A percentile compares a stretch with the other conserved stretches of the same genome.
These are phyloP conservation scores for Fusarium agapanthi DNA, from an alignment of 2,329 filamentous ascomycete genomes.

Conservation along the genomic window DNA sequence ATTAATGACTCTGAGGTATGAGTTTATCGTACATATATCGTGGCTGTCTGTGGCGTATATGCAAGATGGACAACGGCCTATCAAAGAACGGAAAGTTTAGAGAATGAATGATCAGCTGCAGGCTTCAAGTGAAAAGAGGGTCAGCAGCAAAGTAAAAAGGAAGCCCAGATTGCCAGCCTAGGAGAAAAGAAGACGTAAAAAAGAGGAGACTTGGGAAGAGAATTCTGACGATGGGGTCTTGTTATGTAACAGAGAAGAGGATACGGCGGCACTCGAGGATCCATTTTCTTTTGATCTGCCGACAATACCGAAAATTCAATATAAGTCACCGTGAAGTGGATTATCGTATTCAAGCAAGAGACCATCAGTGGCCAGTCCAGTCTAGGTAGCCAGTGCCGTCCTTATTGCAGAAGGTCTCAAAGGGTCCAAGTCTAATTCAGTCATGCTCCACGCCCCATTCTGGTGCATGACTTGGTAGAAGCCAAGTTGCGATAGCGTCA, in stretches of 20 bases:
- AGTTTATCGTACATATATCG: not conserved
- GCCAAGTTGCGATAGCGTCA: conserved; percentile 9
- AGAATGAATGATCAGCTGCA: conserved; percentile 15
- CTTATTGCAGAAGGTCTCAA: conserved; percentile 6
- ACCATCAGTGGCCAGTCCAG: not conserved
- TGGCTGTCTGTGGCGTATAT: conserved; percentile 21
- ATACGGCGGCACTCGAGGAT: conserved; percentile 6
- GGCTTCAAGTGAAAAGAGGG: conserved; percentile 12
- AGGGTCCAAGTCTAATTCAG: conserved; percentile 7
- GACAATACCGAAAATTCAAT: not conserved
- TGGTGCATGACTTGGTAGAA: conserved; percentile 25
- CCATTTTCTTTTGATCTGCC: conserved; percentile 18
- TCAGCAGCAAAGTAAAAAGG: not conserved
- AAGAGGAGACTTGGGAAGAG: conserved; percentile 22
- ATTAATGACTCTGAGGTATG: not conserved
- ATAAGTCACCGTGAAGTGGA: not conserved
- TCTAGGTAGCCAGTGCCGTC: not conserved
- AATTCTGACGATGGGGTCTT: conserved; percentile 24
- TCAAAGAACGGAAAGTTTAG: conserved; percentile 4
- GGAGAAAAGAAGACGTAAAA: conserved; percentile 25
- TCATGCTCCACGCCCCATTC: conserved; percentile 27
- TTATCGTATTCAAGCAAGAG: not conserved
- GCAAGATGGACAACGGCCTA: not conserved
- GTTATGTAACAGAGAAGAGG: conserved; percentile 23
- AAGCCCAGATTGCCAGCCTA: not conserved